A percentile compares a stretch with the other conserved stretches of the same genome.
Conservation (phyloP, 108 stramenopile species). For the Cylindrotheca fusiformis region DNA sequence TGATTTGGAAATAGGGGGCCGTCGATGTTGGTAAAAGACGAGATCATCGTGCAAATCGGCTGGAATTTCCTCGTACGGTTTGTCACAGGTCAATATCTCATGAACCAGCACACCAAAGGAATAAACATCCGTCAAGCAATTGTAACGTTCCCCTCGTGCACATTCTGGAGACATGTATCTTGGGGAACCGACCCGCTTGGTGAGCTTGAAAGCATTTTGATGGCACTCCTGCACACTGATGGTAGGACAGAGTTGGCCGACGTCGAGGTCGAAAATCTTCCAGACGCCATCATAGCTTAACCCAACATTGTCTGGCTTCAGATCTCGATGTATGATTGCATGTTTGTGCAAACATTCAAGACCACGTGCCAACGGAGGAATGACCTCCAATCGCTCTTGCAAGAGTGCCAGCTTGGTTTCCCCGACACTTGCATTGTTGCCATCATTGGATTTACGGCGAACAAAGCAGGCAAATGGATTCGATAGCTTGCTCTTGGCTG, state of each 20-base stretch:
- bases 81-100: slow-evolving; percentile 20
- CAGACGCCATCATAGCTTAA: slow-evolving; percentile 37
- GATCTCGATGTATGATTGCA: slow-evolving; percentile 45
- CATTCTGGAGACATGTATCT: slow-evolving; percentile 83
- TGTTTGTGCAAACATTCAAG: slow-evolving; percentile 44
- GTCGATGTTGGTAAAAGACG: slow-evolving; percentile 20
- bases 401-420: slow-evolving; percentile 6
- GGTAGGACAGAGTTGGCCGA: slow-evolving; percentile 17
- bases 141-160: slow-evolving; percentile 55
- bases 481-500: background rate
- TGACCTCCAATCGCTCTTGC: slow-evolving; percentile 16
- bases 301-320: slow-evolving; percentile 72
- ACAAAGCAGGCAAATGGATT: background rate
- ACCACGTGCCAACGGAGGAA: slow-evolving; percentile 27
- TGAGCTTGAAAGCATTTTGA: slow-evolving; percentile 18
- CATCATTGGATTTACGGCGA: too few species aligned
- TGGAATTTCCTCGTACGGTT: slow-evolving; percentile 23
- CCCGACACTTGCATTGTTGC: background rate
- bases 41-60: slow-evolving; percentile 25
- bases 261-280: slow-evolving; percentile 53
- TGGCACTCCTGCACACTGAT: background rate
- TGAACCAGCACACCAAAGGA: slow-evolving; percentile 40
- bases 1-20: slow-evolving; percentile 10
- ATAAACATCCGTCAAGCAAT: slow-evolving; percentile 71
- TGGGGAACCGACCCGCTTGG: slow-evolving; percentile 39